Evolutionary conservation across 352 stramenopile genomes (phyloP).

Genomic region (Pythium aquatile): DNA sequence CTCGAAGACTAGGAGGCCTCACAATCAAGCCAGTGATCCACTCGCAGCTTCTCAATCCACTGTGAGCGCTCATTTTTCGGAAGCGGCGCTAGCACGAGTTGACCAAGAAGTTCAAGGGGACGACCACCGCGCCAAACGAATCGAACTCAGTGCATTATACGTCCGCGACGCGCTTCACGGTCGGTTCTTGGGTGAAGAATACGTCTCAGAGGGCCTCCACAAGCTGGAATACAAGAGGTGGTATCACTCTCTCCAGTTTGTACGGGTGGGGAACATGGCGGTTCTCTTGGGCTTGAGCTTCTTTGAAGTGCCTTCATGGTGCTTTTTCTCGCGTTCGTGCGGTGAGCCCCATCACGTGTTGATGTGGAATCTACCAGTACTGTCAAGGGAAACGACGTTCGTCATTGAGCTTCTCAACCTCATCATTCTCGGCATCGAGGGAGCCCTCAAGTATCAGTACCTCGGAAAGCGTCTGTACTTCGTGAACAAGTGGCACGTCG

Average conservation of each 20-base stretch:
- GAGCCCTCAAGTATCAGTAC: conserved; percentile 49
- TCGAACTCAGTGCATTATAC: conserved; percentile 47
- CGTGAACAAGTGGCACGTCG: conserved; percentile 52
- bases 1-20: not conserved
- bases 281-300: conserved; percentile 48
- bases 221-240: conserved; percentile 49
- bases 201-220: conserved; percentile 43
- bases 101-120: conserved; percentile 14
- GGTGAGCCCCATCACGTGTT: conserved; percentile 31
- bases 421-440: conserved; percentile 39
- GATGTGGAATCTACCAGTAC: conserved; percentile 37
- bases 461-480: conserved; percentile 51
- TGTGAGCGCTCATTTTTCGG: not conserved
- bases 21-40: not conserved
- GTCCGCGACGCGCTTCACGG: conserved; percentile 47
- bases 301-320: conserved; percentile 63
- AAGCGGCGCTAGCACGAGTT: conserved; percentile 3
- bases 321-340: conserved; percentile 38
- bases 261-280: conserved; percentile 44
- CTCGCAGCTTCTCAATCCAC: not conserved
- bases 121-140: conserved; percentile 28
- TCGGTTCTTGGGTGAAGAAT: conserved; percentile 48
- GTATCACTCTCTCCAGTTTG: conserved; percentile 45
- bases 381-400: conserved; percentile 31
- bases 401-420: conserved; percentile 49